phyloP scores from a whole-genome alignment of 345 rosid species.

The Lepidium aucheri region DNA sequence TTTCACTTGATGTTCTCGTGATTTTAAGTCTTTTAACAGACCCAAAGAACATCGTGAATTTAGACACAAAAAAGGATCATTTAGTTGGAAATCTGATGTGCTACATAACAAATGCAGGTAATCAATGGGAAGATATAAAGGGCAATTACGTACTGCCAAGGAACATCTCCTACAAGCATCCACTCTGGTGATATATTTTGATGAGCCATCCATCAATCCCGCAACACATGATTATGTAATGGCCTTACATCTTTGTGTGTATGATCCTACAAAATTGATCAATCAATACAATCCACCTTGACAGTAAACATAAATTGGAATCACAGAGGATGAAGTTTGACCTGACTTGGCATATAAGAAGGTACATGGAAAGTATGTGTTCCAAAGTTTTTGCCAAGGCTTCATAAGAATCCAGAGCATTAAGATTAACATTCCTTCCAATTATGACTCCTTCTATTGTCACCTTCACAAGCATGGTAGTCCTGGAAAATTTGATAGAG shows the following conservation, averaged over 20 bases:
- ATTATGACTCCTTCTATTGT: constrained; percentile 84
- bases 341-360: constrained; percentile 17
- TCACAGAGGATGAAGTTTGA: neutral
- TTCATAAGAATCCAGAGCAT: constrained; percentile 58
- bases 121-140: neutral
- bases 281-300: neutral
- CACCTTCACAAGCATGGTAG: constrained; percentile 70
- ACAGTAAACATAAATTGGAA: neutral
- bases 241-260: constrained; percentile 19
- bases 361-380: constrained; percentile 52
- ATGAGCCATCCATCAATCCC: constrained; percentile 54
- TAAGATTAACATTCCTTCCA: constrained; percentile 85
- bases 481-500: constrained; percentile 13
- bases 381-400: constrained; percentile 56
- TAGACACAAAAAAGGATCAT: neutral
- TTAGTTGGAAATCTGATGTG: neutral
- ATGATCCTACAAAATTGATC: constrained; percentile 10
- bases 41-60: constrained; percentile 67
- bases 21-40: constrained; percentile 83
- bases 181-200: constrained; percentile 76
- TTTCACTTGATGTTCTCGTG: constrained; percentile 56
- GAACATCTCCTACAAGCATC: constrained; percentile 99
- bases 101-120: neutral
- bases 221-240: constrained; percentile 22
- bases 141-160: constrained; percentile 61